Evolutionary conservation across 148 eudicot species (phyloP).

Genomic region (Camellia lanceoleosa): DNA sequence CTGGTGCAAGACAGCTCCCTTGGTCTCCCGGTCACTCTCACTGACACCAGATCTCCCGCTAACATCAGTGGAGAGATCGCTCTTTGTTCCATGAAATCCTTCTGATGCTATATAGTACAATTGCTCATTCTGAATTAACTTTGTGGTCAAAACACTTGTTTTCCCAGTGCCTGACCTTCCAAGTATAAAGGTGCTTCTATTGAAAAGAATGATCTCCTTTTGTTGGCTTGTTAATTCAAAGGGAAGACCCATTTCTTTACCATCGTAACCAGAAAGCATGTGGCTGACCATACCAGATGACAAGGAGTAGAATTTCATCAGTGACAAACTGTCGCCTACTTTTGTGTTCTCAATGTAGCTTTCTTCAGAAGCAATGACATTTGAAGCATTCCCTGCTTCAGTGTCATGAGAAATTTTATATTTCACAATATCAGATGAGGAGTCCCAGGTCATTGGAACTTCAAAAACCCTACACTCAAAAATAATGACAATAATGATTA

Average conservation of each 20-base stretch:
- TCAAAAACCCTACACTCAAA: constrained; percentile 29
- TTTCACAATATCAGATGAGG: constrained; percentile 27
- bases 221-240: constrained; percentile 35
- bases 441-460: constrained; percentile 43
- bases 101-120: constrained; percentile 31
- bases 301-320: constrained; percentile 44
- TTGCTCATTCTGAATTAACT: constrained; percentile 47
- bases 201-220: constrained; percentile 26
- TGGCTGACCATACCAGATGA: constrained; percentile 27
- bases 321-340: constrained; percentile 35
- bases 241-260: constrained; percentile 21
- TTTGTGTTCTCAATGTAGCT: constrained; percentile 22
- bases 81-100: constrained; percentile 24
- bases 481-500: too few relatives aligned
- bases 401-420: constrained; percentile 1
- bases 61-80: not conserved
- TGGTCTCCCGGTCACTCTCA: constrained; percentile 2
- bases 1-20: constrained; percentile 32
- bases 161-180: constrained; percentile 64
- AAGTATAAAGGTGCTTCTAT: constrained; percentile 42
- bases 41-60: not conserved
- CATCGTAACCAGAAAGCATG: constrained; percentile 18
- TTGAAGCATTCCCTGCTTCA: not conserved
- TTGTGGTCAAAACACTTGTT: constrained; percentile 48
- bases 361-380: not conserved